Base-by-base conservation (phyloP, 2,329 filamentous ascomycete species). In the Zymoseptoria brevis region DNA sequence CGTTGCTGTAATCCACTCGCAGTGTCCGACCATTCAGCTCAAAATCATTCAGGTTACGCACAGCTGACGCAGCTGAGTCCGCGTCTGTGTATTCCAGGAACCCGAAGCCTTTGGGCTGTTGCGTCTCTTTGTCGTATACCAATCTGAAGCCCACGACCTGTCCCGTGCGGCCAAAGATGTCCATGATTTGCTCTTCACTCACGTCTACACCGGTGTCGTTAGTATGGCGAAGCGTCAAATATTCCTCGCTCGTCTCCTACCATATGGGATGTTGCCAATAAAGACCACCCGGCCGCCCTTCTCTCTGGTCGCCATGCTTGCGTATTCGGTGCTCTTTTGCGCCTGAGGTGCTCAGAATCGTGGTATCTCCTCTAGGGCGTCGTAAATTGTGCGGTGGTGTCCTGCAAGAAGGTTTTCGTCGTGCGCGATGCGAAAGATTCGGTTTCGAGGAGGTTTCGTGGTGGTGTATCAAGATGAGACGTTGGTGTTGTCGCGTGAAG, bases 41-140 rank as follows among this genome's bases (percentile, higher is more conserved):
- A 76, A 90, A 87, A 74, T 96, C 91, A 77, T 97, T 96, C 56
- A 97, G 79, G 72, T 99, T 97, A 67, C 93, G 87, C 53, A 97
- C 93, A 2, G 94, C 94, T 1, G 91, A 96, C 45, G 93, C 90
- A 30, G 94, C 94, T 24, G 91, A 81, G 83, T 96, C 93, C 60
- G 89, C 86, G 71, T 97, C 94, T 57, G 90, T 88, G 72, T 96
- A 99, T 73, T 97, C 93, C 70, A 92, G 89, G 69, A 97, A 99
- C 41, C 94, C 94, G 73, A 96, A 99, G 19, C 94, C 94, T 75
- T 96, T 97, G 0, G 94, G 92, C 58, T 90, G 86, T 50, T 93
- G 92, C 2, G 92, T 96, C 71, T 97, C 93, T 56, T 91, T 88
- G 77, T 97, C 95, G 75, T 96, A 95, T 64, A 97, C 93, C 54